A percentile compares a stretch with the other conserved stretches of the same genome.
These are phyloP conservation scores for Fusarium setosum DNA, from an alignment of 2,329 filamentous ascomycete genomes.

Conservation along the genomic window DNA sequence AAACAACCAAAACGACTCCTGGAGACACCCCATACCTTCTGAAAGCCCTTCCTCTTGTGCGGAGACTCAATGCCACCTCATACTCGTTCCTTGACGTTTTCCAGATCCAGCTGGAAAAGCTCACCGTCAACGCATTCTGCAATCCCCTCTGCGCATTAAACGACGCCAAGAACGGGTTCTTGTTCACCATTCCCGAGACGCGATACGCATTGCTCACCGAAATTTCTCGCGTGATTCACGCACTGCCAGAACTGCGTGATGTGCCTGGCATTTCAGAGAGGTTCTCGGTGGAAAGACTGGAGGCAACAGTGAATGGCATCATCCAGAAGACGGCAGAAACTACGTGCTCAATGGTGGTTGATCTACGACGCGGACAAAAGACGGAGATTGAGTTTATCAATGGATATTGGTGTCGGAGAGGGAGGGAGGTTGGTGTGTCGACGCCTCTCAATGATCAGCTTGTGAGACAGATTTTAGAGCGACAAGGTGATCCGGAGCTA, in stretches of 20 bases:
- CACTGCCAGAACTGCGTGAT: not conserved
- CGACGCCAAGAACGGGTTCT: not conserved
- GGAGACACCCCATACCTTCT: not conserved
- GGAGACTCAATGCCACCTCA: not conserved
- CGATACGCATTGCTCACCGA: not conserved
- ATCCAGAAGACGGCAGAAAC: not conserved
- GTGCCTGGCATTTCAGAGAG: not conserved
- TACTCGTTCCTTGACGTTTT: not conserved
- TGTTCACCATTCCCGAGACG: not conserved
- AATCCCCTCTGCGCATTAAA: not conserved
- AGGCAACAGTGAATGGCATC: not conserved
- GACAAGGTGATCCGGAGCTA: not conserved
- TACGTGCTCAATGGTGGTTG: constrained; percentile 7
- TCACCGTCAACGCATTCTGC: not conserved
- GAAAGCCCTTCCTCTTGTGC: not conserved
- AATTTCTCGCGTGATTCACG: not conserved
- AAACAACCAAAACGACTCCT: not conserved
- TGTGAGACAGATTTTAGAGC: not conserved
- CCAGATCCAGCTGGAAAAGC: not conserved
- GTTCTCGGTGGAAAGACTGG: not conserved
- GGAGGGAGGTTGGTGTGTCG: not conserved
- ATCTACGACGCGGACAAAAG: not conserved
- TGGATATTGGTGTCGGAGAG: constrained; percentile 4
- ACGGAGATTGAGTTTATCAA: constrained; percentile 3
- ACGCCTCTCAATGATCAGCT: not conserved